Conservation (phyloP, 1,139 yeast genomes). For the Kodamaea ohmeri region DNA sequence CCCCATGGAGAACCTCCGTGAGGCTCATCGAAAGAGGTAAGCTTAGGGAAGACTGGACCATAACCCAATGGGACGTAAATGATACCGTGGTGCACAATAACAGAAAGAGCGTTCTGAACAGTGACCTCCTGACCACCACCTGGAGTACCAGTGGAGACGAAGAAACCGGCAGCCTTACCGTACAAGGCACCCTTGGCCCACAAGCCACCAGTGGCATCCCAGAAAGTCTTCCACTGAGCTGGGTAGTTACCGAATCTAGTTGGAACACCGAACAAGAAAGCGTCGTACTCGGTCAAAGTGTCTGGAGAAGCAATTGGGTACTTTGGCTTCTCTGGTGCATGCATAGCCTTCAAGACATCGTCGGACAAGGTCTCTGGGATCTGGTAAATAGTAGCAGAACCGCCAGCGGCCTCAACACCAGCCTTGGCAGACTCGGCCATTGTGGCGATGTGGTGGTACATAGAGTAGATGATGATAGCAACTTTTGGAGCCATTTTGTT, state of each 20-base stretch:
- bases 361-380: constrained; percentile 36
- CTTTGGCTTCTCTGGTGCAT: constrained; percentile 34
- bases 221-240: constrained; percentile 38
- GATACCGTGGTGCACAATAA: constrained; percentile 39
- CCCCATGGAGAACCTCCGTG: constrained; percentile 46
- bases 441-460: constrained; percentile 37
- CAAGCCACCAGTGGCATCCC: constrained; percentile 40
- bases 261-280: constrained; percentile 39
- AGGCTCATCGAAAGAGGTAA: constrained; percentile 30
- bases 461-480: constrained; percentile 39
- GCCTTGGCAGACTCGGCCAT: constrained; percentile 35
- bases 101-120: constrained; percentile 31
- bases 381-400: constrained; percentile 36
- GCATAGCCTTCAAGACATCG: constrained; percentile 28
- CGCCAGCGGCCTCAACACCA: constrained; percentile 41
- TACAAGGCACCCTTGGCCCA: constrained; percentile 36
- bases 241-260: constrained; percentile 41
- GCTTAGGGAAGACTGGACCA: constrained; percentile 25
- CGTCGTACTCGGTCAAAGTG: constrained; percentile 34
- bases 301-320: constrained; percentile 33
- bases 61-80: constrained; percentile 39
- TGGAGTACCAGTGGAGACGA: constrained; percentile 36
- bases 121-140: constrained; percentile 45
- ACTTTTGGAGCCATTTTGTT: constrained; percentile 30
- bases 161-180: constrained; percentile 40